These are phyloP conservation scores for Aureobasidium vineae DNA, from an alignment of 2,329 filamentous ascomycete genomes.

Conservation along the genomic window DNA sequence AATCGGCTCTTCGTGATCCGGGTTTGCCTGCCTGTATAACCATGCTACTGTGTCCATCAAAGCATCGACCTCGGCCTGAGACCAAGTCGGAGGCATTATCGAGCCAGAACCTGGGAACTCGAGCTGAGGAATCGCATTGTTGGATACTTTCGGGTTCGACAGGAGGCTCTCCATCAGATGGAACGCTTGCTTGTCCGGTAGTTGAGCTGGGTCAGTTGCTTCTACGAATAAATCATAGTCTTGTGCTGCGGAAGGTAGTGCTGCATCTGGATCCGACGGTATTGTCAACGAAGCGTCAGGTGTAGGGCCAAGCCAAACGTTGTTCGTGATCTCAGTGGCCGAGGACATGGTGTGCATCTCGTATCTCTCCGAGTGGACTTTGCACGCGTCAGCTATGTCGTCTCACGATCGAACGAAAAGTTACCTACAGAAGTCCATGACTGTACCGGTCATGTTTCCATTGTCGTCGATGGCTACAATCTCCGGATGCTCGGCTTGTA, in stretches of 20 bases:
- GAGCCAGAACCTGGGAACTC: slow-evolving; percentile 96
- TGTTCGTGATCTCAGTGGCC: slow-evolving; percentile 81
- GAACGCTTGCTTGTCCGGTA: slow-evolving; percentile 68
- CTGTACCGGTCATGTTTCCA: slow-evolving; percentile 69
- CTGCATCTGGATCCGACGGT: slow-evolving; percentile 50
- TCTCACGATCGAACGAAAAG: not conserved
- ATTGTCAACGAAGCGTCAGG: slow-evolving; percentile 62
- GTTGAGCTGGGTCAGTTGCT: slow-evolving; percentile 76
- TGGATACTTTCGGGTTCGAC: slow-evolving; percentile 18
- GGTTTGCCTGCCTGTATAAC: slow-evolving; percentile 79
- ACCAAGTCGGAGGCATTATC: slow-evolving; percentile 80
- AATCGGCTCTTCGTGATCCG: slow-evolving; percentile 28
- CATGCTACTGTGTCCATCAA: slow-evolving; percentile 85
- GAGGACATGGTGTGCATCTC: slow-evolving; percentile 96
- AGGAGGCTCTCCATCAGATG: slow-evolving; percentile 60
- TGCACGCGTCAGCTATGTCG: not conserved
- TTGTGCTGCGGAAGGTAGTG: slow-evolving; percentile 20
- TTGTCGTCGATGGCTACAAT: slow-evolving; percentile 72
- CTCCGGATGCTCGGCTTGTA: slow-evolving; percentile 67
- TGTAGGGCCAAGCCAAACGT: slow-evolving; percentile 87
- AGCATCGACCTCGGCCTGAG: slow-evolving; percentile 76
- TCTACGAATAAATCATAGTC: slow-evolving; percentile 74
- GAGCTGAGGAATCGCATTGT: slow-evolving; percentile 55
- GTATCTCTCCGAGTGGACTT: slow-evolving; percentile 71
- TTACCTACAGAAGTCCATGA: slow-evolving; percentile 73